Evolutionary conservation across 768 basidiomycete genomes (phyloP), one percentile per base, ranked within the genome.

Genomic region (Leccinum subgranulosum): DNA sequence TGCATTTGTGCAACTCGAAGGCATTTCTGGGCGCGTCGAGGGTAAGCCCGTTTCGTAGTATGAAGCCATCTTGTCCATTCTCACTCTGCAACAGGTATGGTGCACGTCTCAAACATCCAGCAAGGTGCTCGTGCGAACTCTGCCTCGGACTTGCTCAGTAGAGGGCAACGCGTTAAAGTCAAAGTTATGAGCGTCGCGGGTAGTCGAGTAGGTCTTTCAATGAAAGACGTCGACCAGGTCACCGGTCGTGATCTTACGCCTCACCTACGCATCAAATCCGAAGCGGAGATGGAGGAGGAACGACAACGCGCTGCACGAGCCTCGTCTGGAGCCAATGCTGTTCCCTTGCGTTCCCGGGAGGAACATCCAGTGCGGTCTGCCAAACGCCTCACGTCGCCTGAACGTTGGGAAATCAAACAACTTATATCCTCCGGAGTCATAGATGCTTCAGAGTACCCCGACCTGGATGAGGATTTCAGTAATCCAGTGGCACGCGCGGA

Each of bases 381-480:
- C 0, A 94, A 94, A 68, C 84, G 96, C 15, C 77, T 98, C 56
- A 95, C 95, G 1, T 94, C 92, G 7, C 97, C 97, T 1, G 97
- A 99, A 73, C 86, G 97, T 28, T 99, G 97, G 94, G 97, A 99
- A 77, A 95, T 99, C 74, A 98, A 98, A 73, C 97, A 98, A 71
- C 84, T 99, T 56, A 97, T 98, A 55, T 91, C 97, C 1, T 97
- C 94, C 29, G 97, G 97, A 45, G 91, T 87, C 15, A 83, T 98
- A 54, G 86, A 87, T 61, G 89, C 95, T 11, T 88, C 94, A 4
- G 97, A 98, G 71, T 96, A 95, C 66, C 94, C 94, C 3, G 92
- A 96, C 29, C 77, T 97, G 52, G 92, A 95, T 61, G 93, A 94
- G 64, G 92, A 94, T 58, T 84, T 89, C 69, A 81, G 73, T 54